Base-by-base conservation (phyloP, 768 basidiomycete species). In the Kwoniella dejecticola region DNA sequence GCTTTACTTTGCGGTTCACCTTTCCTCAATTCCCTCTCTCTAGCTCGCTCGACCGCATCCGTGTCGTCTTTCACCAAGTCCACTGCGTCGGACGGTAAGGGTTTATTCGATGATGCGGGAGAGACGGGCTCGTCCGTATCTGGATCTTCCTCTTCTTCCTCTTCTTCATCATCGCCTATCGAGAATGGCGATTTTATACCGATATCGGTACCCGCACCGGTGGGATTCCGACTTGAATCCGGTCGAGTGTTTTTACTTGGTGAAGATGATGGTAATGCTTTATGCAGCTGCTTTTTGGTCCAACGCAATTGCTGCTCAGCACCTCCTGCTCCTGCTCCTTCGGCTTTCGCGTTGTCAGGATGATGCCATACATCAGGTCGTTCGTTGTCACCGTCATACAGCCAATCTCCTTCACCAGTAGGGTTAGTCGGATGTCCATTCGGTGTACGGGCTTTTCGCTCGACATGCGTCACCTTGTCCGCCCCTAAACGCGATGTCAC, bases 1-100 rank as follows among this genome's bases (percentile, higher is more conserved):
- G 64, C 70, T 42, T 76, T 72, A 0, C 67, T 68, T 27, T 74
- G 74, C 1, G 87, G 86, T 64, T 88, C 87, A 23, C 87, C 88
- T 60, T 84, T 85, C 55, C 84, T 77, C 38, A 87, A 80, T 64
- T 87, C 86, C 44, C 82, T 81, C 26, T 79, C 77, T 68, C 82
- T 80, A 27, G 84, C 84, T 57, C 69, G 74, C 62, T 85, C 82
- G 29, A 82, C 84, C 3, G 86, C 85, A 7, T 81, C 73, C 7
- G 75, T 63, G 70, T 88, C 88, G 70, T 89, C 89, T 0, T 94
- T 86, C 4, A 97, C 84, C 17, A 99, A 82, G 71, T 99, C 95
- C 1, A 97, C 87, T 0, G 94, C 93, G 65, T 97, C 82, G 0
- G 74, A 63, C 4, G 80, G 82, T 30, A 81, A 57, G 21, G 68